Evolutionary conservation across 2,329 filamentous ascomycete genomes (phyloP), one percentile per base, ranked within the genome.

Genomic region (Westerdykella ornata): DNA sequence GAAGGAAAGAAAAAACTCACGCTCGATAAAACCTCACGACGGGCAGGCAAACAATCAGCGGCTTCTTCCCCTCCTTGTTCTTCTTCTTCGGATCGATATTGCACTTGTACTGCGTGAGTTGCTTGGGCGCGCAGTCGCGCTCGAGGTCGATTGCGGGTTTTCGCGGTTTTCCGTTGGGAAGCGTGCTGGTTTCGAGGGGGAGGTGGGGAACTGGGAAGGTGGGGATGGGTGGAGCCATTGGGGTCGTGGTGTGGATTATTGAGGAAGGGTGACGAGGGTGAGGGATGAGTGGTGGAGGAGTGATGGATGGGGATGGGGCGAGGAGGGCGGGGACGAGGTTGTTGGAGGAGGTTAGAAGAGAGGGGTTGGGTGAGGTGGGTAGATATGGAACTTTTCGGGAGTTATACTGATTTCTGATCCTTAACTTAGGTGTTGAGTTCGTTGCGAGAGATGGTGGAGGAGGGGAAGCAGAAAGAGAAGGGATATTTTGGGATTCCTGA

Each of bases 101-200:
- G 62, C 80, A 84, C 18, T 73, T 73, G 56, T 81, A 82, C 63
- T 84, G 80, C 35, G 77, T 65, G 61, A 83, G 62, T 57, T 82
- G 76, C 50, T 76, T 68, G 31, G 82, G 62, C 42, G 72, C 63
- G 59, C 80, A 83, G 37, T 76, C 65, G 30, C n/a, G n/a, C 40
- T 67, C 59, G 5, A 82, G 67, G 22, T 76, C 66, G 45, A 79
- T 64, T 13, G 70, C 64, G n/a, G 59, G 61, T 57, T 80, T 80
- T 46, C 75, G 73, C 38, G 66, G 61, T 56, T 75, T 71, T 66
- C 65, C 76, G 48, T 62, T 69, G 49, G 71, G 68, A 59, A 69
- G 71, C 35, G 66, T 68, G 51, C 80, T 74, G 49, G 81, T 62
- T 47, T 71, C 69, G 13, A 68, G 52, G 22, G 71, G 64, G 39